phyloP scores from a whole-genome alignment of 2,329 filamentous ascomycete species.

The Juglanconis sp. region DNA sequence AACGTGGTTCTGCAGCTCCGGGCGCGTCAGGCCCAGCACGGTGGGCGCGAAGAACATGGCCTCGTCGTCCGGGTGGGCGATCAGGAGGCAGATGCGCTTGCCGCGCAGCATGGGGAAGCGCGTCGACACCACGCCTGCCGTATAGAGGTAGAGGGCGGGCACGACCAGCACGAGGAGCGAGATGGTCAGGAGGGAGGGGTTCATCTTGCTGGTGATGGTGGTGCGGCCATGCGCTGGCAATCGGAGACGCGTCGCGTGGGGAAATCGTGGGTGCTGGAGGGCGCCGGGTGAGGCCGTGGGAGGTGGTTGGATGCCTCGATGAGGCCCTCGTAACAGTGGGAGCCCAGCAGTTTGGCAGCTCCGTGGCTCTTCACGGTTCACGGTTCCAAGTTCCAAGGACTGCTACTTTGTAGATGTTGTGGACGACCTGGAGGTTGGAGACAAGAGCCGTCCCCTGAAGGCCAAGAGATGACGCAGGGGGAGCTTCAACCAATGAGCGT shows the following conservation, averaged over 20 bases:
- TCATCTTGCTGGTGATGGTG: slow-evolving; percentile 20
- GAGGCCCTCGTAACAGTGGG: too few species aligned
- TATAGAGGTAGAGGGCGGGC: slow-evolving; percentile 52
- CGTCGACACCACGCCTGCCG: slow-evolving; percentile 41
- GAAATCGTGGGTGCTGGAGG: neutral
- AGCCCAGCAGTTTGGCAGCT: too few species aligned
- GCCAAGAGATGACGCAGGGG: too few species aligned
- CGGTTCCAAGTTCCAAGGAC: too few species aligned
- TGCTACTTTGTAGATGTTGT: too few species aligned
- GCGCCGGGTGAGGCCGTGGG: neutral
- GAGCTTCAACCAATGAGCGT: neutral
- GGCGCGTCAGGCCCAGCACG: slow-evolving; percentile 76
- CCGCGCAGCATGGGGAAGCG: slow-evolving; percentile 64
- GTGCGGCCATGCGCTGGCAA: neutral
- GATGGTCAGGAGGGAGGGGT: slow-evolving; percentile 23
- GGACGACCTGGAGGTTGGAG: too few species aligned
- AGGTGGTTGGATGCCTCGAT: neutral
- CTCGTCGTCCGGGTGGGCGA: slow-evolving; percentile 97
- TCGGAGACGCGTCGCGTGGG: neutral
- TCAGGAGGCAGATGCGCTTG: slow-evolving; percentile 87
- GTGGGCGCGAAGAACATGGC: slow-evolving; percentile 99
- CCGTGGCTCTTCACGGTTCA: too few species aligned
- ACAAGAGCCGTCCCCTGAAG: too few species aligned
- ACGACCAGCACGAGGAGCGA: slow-evolving; percentile 37
- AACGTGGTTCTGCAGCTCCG: slow-evolving; percentile 80